Base-by-base conservation (phyloP, 2,329 filamentous ascomycete genomes). In the Trichophyton verrucosum region DNA sequence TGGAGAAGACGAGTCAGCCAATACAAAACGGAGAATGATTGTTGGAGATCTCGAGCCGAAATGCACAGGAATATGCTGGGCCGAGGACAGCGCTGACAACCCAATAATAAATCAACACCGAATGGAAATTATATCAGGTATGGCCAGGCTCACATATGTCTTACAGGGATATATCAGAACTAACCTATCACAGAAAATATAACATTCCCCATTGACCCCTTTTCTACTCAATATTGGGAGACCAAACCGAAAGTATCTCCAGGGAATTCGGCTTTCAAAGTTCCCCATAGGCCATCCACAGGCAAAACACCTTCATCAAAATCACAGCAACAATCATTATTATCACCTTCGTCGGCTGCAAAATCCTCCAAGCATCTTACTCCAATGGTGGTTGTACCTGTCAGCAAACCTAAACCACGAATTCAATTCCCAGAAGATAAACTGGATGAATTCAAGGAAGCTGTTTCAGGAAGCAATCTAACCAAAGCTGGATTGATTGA, bases 21-120 rank as follows among this genome's bases (percentile, higher is more conserved):
- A 81, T 76, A 62, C 75, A 73, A 81, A 82, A 77, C 76, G 82
- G 71, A 73, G 86, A 75, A 72, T 81, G 5, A 76, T 82, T 67
- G 82, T 77, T 36, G 84, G 85, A 33, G 85, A 89, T 65, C 80
- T 95, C 68, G 83, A 91, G 68, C 89, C 91, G 0, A 78, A 87
- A 47, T 88, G 82, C 69, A 89, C 85, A 2, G 94, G 92, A 0
- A 76, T 97, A 8, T 94, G 87, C 70, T 99, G 91, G 82, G 89
- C 95, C 69, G 81, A 87, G 68, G 71, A 71, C 61, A 73, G 75
- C 64, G 75, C 77, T 57, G 72, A 75, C 70, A 68, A 78, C 73
- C 65, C 75, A 13, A 76, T 80, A n/a, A 71, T 81, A 60, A 70
- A 83, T 62, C 77, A 80, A 6, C 89, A 87, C 73, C 83, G 81